These are phyloP conservation scores for Penicillium roqueforti DNA, from an alignment of 495 filamentous ascomycete species.

Conservation along the genomic window DNA sequence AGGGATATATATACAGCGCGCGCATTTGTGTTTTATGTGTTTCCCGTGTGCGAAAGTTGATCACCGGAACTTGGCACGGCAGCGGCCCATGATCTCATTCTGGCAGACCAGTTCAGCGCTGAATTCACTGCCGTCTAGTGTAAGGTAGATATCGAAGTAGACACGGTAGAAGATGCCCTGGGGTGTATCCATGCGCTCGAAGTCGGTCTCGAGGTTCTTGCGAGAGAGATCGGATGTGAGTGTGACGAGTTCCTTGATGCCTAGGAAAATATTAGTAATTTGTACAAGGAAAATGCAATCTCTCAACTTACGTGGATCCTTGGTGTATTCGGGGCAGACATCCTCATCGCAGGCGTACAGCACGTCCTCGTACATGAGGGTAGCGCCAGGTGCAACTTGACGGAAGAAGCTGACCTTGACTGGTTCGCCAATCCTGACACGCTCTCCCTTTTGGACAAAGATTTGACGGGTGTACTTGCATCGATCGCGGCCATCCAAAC, in stretches of 20 bases:
- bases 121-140: constrained; percentile 94
- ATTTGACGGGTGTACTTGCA: constrained; percentile 99
- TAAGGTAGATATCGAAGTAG: constrained; percentile 82
- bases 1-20: constrained; percentile 1
- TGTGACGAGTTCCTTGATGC: constrained; percentile 98
- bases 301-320: constrained; percentile 86
- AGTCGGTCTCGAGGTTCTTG: constrained; percentile 98
- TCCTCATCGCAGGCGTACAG: constrained; percentile 98
- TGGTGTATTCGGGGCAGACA: constrained; percentile 97
- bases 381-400: constrained; percentile 95
- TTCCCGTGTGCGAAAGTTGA: constrained; percentile 1
- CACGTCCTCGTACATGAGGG: constrained; percentile 98
- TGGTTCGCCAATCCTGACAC: constrained; percentile 97
- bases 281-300: background rate
- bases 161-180: constrained; percentile 96
- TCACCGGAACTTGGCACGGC: constrained; percentile 76
- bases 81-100: constrained; percentile 97
- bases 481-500: constrained; percentile 91
- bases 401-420: constrained; percentile 99
- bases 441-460: constrained; percentile 97
- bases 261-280: constrained; percentile 41
- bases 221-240: constrained; percentile 94
- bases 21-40: constrained; percentile 8
- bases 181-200: constrained; percentile 98
- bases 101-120: constrained; percentile 98